Evolutionary conservation across 2,329 filamentous ascomycete species (phyloP).

Genomic region (Metarhizium humberi): DNA sequence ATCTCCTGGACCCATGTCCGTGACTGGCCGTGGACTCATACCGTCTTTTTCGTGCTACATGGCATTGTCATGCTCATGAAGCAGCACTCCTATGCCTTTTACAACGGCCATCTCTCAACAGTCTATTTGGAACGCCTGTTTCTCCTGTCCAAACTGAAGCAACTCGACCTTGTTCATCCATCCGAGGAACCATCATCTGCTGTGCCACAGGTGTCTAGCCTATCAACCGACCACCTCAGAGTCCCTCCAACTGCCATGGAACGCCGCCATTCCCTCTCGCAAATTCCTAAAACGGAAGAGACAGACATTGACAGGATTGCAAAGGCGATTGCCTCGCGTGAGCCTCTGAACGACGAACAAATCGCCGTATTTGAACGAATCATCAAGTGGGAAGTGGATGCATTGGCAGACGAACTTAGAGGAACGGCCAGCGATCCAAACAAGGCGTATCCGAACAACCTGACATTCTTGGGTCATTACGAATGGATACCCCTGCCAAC

Average conservation of each 20-base stretch:
- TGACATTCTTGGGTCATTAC: constrained; percentile 55
- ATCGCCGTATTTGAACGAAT: constrained; percentile 54
- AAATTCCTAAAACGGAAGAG: constrained; percentile 26
- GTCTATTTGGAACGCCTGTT: constrained; percentile 40
- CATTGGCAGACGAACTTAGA: constrained; percentile 53
- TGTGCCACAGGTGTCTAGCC: constrained; percentile 28
- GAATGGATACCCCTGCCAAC: constrained; percentile 70
- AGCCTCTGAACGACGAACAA: constrained; percentile 52
- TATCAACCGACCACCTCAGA: constrained; percentile 37
- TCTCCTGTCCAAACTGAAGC: constrained; percentile 41
- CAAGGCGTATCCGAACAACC: constrained; percentile 58
- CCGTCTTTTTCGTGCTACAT: constrained; percentile 68
- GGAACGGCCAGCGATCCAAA: constrained; percentile 45
- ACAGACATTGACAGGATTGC: constrained; percentile 51
- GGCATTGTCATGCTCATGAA: constrained; percentile 74
- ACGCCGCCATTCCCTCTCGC: constrained; percentile 30
- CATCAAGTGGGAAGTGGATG: constrained; percentile 57
- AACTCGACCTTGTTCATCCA: constrained; percentile 45
- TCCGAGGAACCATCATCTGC: constrained; percentile 32
- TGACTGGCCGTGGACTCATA: constrained; percentile 78
- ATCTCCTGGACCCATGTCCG: constrained; percentile 59
- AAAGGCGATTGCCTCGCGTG: constrained; percentile 49
- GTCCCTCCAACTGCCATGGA: constrained; percentile 31
- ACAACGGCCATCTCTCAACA: constrained; percentile 64
- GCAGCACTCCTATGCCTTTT: constrained; percentile 71